phyloP scores from a whole-genome alignment of 306 rosid species.

The Adenanthera pavonina region DNA sequence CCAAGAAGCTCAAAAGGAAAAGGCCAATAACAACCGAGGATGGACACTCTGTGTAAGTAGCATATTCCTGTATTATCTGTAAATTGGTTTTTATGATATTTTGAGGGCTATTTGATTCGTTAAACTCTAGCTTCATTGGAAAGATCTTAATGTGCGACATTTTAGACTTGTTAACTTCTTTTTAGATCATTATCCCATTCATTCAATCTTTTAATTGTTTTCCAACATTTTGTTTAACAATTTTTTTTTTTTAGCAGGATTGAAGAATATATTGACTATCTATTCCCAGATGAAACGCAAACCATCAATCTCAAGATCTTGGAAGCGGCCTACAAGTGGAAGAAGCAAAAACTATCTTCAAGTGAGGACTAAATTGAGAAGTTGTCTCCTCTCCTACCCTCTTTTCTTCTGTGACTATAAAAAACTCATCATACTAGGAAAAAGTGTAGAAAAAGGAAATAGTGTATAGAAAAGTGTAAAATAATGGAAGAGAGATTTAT shows the following conservation, averaged over 20 bases:
- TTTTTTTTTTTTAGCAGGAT: conserved; percentile 57
- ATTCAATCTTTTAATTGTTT: neutral
- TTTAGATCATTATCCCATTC: neutral
- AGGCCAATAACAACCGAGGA: conserved; percentile 71
- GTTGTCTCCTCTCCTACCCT: too few relatives aligned
- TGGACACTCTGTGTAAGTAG: conserved; percentile 82
- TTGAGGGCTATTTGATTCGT: neutral
- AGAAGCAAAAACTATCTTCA: conserved; percentile 72
- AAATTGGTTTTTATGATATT: neutral
- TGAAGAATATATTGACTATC: conserved; percentile 80
- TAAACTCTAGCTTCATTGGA: neutral
- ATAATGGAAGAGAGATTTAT: too few relatives aligned
- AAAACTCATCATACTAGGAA: too few relatives aligned
- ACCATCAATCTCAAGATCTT: conserved; percentile 86
- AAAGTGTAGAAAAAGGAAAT: too few relatives aligned
- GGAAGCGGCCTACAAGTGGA: conserved; percentile 98
- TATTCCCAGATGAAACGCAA: conserved; percentile 88
- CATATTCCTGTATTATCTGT: conserved; percentile 6
- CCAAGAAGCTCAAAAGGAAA: conserved; percentile 94
- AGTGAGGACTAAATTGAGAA: conserved; percentile 47
- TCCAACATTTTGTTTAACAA: conserved; percentile 34
- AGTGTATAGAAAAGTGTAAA: too few relatives aligned
- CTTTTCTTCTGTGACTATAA: too few relatives aligned
- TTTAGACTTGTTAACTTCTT: neutral
- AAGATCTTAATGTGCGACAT: too few relatives aligned